phyloP scores from a whole-genome alignment of 2,329 filamentous ascomycete species.

The Coniochaeta sp. region DNA sequence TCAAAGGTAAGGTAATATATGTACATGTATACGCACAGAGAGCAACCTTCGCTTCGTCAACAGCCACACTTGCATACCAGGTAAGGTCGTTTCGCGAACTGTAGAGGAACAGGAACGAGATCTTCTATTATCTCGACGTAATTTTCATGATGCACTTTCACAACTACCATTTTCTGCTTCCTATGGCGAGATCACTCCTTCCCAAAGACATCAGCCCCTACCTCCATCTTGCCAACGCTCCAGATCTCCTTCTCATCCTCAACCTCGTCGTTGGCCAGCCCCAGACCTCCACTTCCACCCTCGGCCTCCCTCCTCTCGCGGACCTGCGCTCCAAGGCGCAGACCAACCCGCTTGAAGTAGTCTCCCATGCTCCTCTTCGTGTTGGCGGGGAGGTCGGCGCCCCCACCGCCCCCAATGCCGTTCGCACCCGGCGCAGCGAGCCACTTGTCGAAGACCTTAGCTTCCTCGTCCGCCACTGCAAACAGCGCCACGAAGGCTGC shows the following conservation, averaged over 20 bases:
- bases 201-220: constrained; percentile 53
- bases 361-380: constrained; percentile 88
- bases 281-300: constrained; percentile 78
- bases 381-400: constrained; percentile 56
- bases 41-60: no score
- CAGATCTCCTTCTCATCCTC: constrained; percentile 95
- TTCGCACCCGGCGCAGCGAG: constrained; percentile 54
- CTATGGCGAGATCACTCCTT: constrained; percentile 21
- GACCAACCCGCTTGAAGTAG: constrained; percentile 91
- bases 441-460: constrained; percentile 84
- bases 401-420: neutral
- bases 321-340: constrained; percentile 78
- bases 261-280: constrained; percentile 80
- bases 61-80: no score
- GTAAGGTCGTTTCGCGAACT: no score
- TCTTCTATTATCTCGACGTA: no score
- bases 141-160: neutral
- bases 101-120: neutral
- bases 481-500: constrained; percentile 90
- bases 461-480: constrained; percentile 80
- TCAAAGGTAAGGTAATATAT: no score
- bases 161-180: constrained; percentile 7
- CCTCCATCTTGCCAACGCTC: constrained; percentile 87
- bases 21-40: no score
- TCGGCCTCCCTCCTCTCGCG: constrained; percentile 87